A percentile compares a stretch with the other conserved stretches of the same genome.
phyloP scores from a whole-genome alignment of 768 basidiomycete genomes.

The Psilocybe cubensis region DNA sequence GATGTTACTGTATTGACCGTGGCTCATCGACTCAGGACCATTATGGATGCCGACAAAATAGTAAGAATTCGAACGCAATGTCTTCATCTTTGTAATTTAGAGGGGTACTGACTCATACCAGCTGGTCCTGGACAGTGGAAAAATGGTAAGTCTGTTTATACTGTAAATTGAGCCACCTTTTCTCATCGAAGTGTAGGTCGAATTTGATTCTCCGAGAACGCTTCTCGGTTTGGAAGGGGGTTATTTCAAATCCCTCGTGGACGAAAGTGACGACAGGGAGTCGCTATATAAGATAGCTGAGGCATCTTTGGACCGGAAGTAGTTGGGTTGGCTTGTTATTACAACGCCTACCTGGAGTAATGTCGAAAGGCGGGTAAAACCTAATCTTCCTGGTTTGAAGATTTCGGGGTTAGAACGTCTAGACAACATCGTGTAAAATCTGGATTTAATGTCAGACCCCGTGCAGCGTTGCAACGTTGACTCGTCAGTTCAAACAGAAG shows the following conservation, averaged over 20 bases:
- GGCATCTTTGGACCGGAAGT: too few species aligned
- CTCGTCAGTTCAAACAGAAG: too few species aligned
- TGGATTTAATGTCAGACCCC: too few species aligned
- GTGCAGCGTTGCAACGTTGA: too few species aligned
- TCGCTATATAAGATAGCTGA: conserved; percentile 43
- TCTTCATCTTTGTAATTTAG: not conserved
- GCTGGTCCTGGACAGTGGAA: conserved; percentile 54
- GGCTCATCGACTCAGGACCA: conserved; percentile 68
- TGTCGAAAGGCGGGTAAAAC: too few species aligned
- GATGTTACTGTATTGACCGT: conserved; percentile 65
- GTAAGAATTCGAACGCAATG: conserved; percentile 26
- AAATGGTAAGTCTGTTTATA: conserved; percentile 25
- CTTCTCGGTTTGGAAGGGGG: conserved; percentile 59
- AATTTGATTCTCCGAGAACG: conserved; percentile 55
- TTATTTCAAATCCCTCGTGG: conserved; percentile 54
- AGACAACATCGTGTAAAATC: too few species aligned
- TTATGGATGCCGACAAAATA: conserved; percentile 64
- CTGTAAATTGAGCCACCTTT: not conserved
- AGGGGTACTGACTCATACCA: conserved; percentile 4
- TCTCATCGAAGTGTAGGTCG: conserved; percentile 35
- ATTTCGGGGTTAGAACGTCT: too few species aligned
- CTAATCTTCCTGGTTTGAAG: too few species aligned
- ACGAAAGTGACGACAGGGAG: conserved; percentile 58
- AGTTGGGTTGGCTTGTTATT: too few species aligned
- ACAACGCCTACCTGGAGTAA: too few species aligned